phyloP scores from a whole-genome alignment of 345 rosid species.

The Tarenaya hassleriana region DNA sequence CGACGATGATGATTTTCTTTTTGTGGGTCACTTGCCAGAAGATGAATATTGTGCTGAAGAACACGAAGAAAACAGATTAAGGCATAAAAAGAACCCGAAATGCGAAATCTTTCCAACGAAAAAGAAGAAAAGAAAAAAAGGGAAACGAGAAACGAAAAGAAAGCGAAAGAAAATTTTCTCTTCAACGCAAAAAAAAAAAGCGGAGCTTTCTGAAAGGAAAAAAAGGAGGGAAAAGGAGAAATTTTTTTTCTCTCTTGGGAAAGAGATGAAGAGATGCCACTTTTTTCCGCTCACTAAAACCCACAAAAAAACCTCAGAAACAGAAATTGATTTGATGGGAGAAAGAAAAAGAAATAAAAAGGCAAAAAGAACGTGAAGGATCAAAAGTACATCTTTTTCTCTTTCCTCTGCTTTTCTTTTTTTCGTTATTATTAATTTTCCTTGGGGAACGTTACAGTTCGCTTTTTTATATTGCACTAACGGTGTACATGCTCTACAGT shows the following conservation, averaged over 20 bases:
- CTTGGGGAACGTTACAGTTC: background rate
- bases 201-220: constrained; percentile 1
- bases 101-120: constrained; percentile 10
- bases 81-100: constrained; percentile 21
- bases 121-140: too few relatives aligned
- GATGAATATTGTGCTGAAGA: too few relatives aligned
- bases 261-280: too few relatives aligned
- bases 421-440: too few relatives aligned
- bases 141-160: too few relatives aligned
- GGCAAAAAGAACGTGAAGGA: background rate
- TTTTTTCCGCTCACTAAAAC: constrained; percentile 12
- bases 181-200: constrained; percentile 14
- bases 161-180: too few relatives aligned
- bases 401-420: too few relatives aligned
- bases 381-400: background rate
- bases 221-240: background rate
- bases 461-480: too few relatives aligned
- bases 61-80: background rate
- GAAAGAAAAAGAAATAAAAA: background rate
- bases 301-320: constrained; percentile 20
- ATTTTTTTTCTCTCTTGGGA: background rate
- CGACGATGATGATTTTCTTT: too few relatives aligned
- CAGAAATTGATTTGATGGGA: constrained; percentile 9
- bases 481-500: too few relatives aligned
- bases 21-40: too few relatives aligned